Base-by-base conservation (phyloP, 2,329 filamentous ascomycete species). In the Coniochaeta sp. region DNA sequence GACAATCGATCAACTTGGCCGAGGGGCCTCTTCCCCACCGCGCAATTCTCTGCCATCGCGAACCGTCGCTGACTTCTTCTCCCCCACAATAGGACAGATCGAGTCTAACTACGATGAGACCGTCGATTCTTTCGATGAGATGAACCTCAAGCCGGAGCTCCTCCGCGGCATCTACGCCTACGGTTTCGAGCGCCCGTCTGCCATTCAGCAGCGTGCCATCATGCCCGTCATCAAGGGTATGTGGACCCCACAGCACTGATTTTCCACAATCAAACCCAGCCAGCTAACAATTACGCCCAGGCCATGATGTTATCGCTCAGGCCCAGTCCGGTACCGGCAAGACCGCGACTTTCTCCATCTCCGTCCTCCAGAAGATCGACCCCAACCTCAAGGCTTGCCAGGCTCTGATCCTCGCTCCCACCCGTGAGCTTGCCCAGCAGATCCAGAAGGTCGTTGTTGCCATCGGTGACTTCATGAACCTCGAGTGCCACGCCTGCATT, bases 81-180 rank as follows among this genome's bases (percentile, higher is more conserved):
- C 51, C 50, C 40, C 33, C 33, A 38, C 52, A 49, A 27, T 72
- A 96, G 92, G 87, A 77, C 91, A 95, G 81, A 99, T 99, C 83
- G 95, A 99, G 84, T 96, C 91, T 72, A 99, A 99, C 89, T 99
- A 97, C 81, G 94, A 99, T 83, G 91, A 97, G 84, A 91, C 92
- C 68, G 92, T 94, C 76, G 95, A 99, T 78, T 96, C 91, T 57
- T 99, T 99, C 78, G 94, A 99, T 77, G 83, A 91, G 67, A 99
- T 99, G 94, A 86, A 85, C 78, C 84, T 99, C 69, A 96, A 95
- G 85, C 71, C 90, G 60, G 94, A 99, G 82, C 88, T 99, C 69
- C 90, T 99, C 71, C 91, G 94, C 78, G 94, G 89, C 80, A 90
- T 99, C 74, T 99, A 97, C 76, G 94, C 94, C 72, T 99, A 99